phyloP scores from a whole-genome alignment of 305 asterid species.

The Fraxinus xanthoxyloides region DNA sequence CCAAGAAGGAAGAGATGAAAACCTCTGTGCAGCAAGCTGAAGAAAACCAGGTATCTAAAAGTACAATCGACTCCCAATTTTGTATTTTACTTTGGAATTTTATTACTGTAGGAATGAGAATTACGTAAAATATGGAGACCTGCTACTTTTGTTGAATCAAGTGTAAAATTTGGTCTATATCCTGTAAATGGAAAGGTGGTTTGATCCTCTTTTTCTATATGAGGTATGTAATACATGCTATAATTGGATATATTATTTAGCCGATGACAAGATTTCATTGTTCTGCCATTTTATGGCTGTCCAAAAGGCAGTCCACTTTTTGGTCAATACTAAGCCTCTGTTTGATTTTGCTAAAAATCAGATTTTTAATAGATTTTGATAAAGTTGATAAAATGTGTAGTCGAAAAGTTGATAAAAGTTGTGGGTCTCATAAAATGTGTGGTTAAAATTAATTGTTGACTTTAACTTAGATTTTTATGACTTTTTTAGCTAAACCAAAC shows the following conservation, averaged over 20 bases:
- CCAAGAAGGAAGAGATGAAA: slow-evolving; percentile 81
- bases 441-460: neutral
- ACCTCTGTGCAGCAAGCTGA: slow-evolving; percentile 61
- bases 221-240: neutral
- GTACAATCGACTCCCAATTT: neutral
- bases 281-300: neutral
- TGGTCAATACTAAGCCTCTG: neutral
- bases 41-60: slow-evolving; percentile 63
- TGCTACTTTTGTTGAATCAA: neutral
- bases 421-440: neutral
- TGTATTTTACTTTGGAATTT: neutral
- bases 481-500: neutral
- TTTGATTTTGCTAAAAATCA: neutral
- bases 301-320: neutral
- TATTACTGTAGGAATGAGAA: neutral
- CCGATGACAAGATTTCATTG: neutral
- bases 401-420: neutral
- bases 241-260: neutral
- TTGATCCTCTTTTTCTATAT: neutral
- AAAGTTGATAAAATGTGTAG: too few species aligned
- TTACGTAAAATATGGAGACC: neutral
- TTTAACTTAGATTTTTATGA: neutral
- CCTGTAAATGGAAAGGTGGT: neutral
- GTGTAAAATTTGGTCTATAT: neutral
- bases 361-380: neutral